Conservation (phyloP, 208 protist genomes). For the Crithidia brevicula region DNA sequence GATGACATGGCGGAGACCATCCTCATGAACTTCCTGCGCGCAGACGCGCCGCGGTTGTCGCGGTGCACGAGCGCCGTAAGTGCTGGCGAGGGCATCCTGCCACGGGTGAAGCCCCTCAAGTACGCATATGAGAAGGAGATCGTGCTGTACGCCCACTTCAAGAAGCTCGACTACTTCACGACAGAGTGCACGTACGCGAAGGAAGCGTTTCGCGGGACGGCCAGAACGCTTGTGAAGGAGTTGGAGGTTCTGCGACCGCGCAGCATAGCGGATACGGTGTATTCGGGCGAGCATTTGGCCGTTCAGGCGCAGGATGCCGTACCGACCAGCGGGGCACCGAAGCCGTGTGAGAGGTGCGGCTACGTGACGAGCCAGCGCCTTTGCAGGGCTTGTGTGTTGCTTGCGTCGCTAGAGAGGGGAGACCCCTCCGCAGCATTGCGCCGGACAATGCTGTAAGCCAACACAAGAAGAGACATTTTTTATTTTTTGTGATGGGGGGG, state of each 20-base stretch:
- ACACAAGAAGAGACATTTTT: no score
- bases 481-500: no score
- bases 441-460: slow-evolving; percentile 15
- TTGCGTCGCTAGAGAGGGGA: slow-evolving; percentile 86
- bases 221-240: slow-evolving; percentile 94
- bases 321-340: slow-evolving; percentile 45
- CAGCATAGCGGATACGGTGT: slow-evolving; percentile 94
- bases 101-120: slow-evolving; percentile 97
- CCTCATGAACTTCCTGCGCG: slow-evolving; percentile 97
- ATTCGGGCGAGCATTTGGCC: slow-evolving; percentile 83
- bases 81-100: slow-evolving; percentile 58
- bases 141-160: slow-evolving; percentile 98
- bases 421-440: slow-evolving; percentile 52
- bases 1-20: slow-evolving; percentile 99
- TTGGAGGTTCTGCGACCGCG: slow-evolving; percentile 91
- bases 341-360: slow-evolving; percentile 85
- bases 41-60: slow-evolving; percentile 93
- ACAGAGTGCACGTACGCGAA: slow-evolving; percentile 98
- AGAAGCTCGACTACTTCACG: slow-evolving; percentile 98
- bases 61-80: slow-evolving; percentile 76
- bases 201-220: slow-evolving; percentile 96
- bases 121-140: slow-evolving; percentile 98
- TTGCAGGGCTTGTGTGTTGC: slow-evolving; percentile 95
- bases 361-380: slow-evolving; percentile 91
- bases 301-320: slow-evolving; percentile 56